phyloP scores from a whole-genome alignment of 208 protist genomes.

The Zelonia costaricensis region DNA sequence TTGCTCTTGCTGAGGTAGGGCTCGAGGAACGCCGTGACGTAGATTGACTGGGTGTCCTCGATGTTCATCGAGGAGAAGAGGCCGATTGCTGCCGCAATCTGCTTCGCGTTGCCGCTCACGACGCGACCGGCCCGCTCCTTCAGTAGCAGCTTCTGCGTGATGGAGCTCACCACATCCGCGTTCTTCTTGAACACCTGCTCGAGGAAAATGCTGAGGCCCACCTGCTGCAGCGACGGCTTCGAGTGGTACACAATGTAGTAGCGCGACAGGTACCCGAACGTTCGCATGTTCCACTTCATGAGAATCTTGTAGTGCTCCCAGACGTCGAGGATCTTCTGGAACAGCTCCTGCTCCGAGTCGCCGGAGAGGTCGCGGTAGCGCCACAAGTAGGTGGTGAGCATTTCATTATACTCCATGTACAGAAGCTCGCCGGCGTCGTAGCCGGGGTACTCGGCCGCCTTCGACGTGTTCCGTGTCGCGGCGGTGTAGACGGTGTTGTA shows the following conservation, averaged over 20 bases:
- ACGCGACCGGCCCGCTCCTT: slow-evolving; percentile 31
- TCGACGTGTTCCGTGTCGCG: slow-evolving; percentile 67
- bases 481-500: slow-evolving; percentile 86
- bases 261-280: slow-evolving; percentile 85
- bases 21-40: slow-evolving; percentile 71
- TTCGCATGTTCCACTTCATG: slow-evolving; percentile 83
- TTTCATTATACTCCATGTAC: slow-evolving; percentile 91
- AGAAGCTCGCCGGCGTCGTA: slow-evolving; percentile 75
- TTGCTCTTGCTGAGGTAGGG: slow-evolving; percentile 60
- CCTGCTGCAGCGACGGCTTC: slow-evolving; percentile 78
- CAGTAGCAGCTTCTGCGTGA: slow-evolving; percentile 63
- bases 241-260: slow-evolving; percentile 88
- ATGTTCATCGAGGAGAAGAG: slow-evolving; percentile 79
- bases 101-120: slow-evolving; percentile 28
- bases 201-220: slow-evolving; percentile 81
- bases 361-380: slow-evolving; percentile 54
- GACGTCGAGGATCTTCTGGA: slow-evolving; percentile 58
- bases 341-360: slow-evolving; percentile 57
- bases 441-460: slow-evolving; percentile 46
- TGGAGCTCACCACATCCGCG: slow-evolving; percentile 44
- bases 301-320: slow-evolving; percentile 87
- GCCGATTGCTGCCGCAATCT: slow-evolving; percentile 60
- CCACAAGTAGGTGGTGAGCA: slow-evolving; percentile 85
- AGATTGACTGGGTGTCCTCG: slow-evolving; percentile 61
- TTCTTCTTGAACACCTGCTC: slow-evolving; percentile 82